Percentiles rank a stretch among this genome's conserved stretches.
Conservation (phyloP, 2,329 filamentous ascomycete genomes). For the Xylariaceae sp. region DNA sequence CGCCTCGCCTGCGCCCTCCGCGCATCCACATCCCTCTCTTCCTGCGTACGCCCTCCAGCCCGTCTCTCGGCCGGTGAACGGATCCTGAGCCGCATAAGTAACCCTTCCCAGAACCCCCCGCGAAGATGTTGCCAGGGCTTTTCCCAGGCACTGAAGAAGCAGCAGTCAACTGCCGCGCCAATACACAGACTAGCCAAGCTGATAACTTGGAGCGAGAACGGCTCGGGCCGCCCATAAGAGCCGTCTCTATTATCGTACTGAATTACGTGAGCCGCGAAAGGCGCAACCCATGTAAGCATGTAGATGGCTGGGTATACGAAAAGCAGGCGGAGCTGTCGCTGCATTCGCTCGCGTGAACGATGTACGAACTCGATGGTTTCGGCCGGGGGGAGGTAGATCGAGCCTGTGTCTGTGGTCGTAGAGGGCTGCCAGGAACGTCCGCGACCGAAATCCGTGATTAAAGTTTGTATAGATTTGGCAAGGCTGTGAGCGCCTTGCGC, state of each 20-base stretch:
- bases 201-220: conserved; percentile 53
- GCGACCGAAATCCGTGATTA: conserved; percentile 10
- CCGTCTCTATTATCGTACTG: conserved; percentile 41
- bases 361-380: conserved; percentile 29
- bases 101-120: conserved; percentile 27
- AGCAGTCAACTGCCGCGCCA: conserved; percentile 64
- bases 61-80: conserved; percentile 6
- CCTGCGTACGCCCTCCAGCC: conserved; percentile 40
- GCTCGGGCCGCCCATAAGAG: conserved; percentile 28
- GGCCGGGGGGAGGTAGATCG: conserved; percentile 17
- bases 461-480: conserved; percentile 10
- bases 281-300: conserved; percentile 66
- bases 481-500: conserved; percentile 6
- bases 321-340: conserved; percentile 64
- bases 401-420: conserved; percentile 1
- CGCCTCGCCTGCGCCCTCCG: conserved; percentile 43
- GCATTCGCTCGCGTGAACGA: conserved; percentile 50
- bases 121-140: conserved; percentile 62
- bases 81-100: conserved; percentile 21
- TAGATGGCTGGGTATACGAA: conserved; percentile 76
- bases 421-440: conserved; percentile 1
- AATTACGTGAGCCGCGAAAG: conserved; percentile 62
- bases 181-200: conserved; percentile 55
- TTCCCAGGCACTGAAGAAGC: conserved; percentile 66
- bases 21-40: conserved; percentile 50